Conservation (phyloP, 495 filamentous ascomycete genomes). For the Xanthoparmelia taractica region DNA sequence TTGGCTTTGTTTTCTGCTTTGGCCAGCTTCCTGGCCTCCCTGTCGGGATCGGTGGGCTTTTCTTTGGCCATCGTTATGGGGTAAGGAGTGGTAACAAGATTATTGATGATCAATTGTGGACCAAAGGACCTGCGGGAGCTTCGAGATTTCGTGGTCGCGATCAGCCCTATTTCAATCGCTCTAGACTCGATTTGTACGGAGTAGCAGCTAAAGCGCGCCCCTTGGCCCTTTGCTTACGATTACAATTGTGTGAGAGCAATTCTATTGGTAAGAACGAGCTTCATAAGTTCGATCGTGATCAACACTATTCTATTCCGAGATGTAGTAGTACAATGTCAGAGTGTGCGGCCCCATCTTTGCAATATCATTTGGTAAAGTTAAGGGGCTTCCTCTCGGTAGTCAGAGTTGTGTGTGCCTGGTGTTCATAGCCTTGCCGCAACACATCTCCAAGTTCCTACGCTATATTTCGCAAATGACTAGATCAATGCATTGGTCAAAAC, state of each 20-base stretch:
- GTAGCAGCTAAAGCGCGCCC: neutral
- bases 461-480: no score
- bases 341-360: neutral
- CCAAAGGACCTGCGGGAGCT: neutral
- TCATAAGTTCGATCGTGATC: neutral
- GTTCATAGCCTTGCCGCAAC: neutral
- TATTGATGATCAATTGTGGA: neutral
- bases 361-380: neutral
- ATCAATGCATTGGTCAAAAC: neutral
- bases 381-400: neutral
- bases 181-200: neutral
- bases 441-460: no score
- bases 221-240: neutral
- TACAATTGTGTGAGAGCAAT: neutral
- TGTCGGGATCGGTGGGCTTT: conserved; percentile 34
- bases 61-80: conserved; percentile 46
- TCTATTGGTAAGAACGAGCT: neutral
- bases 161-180: conserved; percentile 4
- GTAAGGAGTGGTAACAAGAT: neutral
- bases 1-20: conserved; percentile 76
- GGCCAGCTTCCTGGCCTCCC: conserved; percentile 50
- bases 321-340: neutral
- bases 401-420: neutral
- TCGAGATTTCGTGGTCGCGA: conserved; percentile 8
- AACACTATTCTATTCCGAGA: no score